Percentiles rank a stretch among this genome's conserved stretches.
phyloP scores from a whole-genome alignment of 495 filamentous ascomycete species.

The Echria macrotheca region DNA sequence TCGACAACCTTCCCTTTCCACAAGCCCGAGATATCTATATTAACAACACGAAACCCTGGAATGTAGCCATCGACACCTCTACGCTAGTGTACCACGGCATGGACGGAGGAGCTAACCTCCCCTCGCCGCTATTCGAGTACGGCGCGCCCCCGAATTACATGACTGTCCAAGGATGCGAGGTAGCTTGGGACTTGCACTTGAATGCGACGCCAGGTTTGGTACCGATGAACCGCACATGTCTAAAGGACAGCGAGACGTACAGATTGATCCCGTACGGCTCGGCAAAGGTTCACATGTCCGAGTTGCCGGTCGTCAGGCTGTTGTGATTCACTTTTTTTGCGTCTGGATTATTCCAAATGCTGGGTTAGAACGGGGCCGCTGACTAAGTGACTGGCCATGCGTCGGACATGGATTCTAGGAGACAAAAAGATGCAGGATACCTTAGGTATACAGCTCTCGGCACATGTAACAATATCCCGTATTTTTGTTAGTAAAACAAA shows the following conservation, averaged over 20 bases:
- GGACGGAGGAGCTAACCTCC: slow-evolving; percentile 19
- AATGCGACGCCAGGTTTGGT: slow-evolving; percentile 44
- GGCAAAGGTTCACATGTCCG: slow-evolving; percentile 55
- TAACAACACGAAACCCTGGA: slow-evolving; percentile 38
- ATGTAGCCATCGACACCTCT: slow-evolving; percentile 45
- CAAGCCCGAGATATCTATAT: slow-evolving; percentile 36
- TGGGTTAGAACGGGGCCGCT: no score
- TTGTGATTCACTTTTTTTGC: no score
- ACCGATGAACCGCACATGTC: slow-evolving; percentile 19
- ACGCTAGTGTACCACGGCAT: slow-evolving; percentile 15
- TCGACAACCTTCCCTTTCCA: slow-evolving; percentile 16
- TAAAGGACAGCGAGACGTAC: slow-evolving; percentile 28
- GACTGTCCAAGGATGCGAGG: slow-evolving; percentile 46
- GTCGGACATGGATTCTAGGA: no score
- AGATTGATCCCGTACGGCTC: slow-evolving; percentile 51
- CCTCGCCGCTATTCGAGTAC: slow-evolving; percentile 45
- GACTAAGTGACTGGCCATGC: no score
- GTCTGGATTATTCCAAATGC: no score
- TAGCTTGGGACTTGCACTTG: slow-evolving; percentile 46
- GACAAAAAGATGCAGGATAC: no score
- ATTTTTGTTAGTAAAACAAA: no score
- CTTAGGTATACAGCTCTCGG: no score
- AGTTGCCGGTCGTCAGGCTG: slow-evolving; percentile 40
- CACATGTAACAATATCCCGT: no score
- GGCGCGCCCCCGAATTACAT: slow-evolving; percentile 46